Evolutionary conservation across 441 rosid species (phyloP).

Genomic region (Adansonia gregorii): DNA sequence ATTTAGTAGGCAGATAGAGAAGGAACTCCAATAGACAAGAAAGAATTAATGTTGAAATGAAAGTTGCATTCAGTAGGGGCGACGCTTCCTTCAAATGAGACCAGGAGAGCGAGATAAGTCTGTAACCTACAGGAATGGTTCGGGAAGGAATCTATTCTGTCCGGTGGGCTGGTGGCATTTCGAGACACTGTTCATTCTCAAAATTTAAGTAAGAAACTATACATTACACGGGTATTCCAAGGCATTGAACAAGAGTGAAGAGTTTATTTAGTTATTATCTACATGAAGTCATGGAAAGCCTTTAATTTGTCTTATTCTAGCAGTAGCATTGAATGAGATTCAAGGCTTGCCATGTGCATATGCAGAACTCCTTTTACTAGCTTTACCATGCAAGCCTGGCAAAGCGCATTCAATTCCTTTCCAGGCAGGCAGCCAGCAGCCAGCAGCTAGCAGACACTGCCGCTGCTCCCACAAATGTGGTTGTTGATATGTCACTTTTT

Average conservation of each 20-base stretch:
- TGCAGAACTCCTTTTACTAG: background rate
- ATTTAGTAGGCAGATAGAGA: no score
- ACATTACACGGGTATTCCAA: no score
- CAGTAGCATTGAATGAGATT: conserved; percentile 23
- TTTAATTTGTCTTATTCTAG: background rate
- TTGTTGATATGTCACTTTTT: background rate
- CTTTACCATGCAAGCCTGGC: background rate
- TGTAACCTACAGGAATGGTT: no score
- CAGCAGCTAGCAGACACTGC: no score
- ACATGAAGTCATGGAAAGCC: background rate
- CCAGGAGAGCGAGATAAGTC: no score
- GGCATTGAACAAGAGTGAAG: background rate
- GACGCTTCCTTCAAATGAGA: no score
- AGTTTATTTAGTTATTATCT: background rate
- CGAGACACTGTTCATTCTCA: background rate
- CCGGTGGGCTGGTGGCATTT: background rate
- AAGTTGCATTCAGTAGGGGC: no score
- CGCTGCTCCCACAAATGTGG: background rate
- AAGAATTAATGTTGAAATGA: no score
- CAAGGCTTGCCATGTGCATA: conserved; percentile 14
- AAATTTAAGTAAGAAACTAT: background rate
- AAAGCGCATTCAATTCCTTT: background rate
- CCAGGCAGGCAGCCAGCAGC: background rate
- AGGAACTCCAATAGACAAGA: no score
- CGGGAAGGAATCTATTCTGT: no score